Percentiles rank a stretch among this genome's conserved stretches.
Evolutionary conservation across 345 rosid genomes (phyloP).

Genomic region (Brassica nigra): DNA sequence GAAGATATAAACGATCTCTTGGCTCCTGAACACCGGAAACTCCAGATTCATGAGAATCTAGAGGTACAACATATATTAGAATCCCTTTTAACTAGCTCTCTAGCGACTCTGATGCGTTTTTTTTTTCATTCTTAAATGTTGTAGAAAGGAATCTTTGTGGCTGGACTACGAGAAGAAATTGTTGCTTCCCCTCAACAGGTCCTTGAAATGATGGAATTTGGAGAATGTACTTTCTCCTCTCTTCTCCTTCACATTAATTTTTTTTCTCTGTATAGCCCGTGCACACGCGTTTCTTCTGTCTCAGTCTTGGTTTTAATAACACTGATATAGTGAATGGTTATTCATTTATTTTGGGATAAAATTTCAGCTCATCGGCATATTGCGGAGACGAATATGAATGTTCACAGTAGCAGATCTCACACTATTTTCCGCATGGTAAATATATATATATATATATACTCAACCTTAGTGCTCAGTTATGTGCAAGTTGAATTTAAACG

Average conservation of each 20-base stretch:
- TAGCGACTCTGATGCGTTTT: constrained; percentile 2
- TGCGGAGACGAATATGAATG: constrained; percentile 95
- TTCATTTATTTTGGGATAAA: constrained; percentile 18
- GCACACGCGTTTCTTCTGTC: constrained; percentile 14
- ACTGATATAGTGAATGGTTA: constrained; percentile 7
- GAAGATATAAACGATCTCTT: constrained; percentile 91
- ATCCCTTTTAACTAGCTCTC: neutral
- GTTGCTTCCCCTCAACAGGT: constrained; percentile 93
- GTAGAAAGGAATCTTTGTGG: constrained; percentile 91
- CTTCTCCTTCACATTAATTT: neutral
- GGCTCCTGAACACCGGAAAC: constrained; percentile 89
- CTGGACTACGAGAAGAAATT: constrained; percentile 94
- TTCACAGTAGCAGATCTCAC: constrained; percentile 92
- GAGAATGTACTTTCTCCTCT: constrained; percentile 62
- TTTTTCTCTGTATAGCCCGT: neutral
- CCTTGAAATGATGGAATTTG: constrained; percentile 82
- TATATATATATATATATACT: neutral
- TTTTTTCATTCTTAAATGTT: constrained; percentile 18
- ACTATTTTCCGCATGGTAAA: constrained; percentile 97
- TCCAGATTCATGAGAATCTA: constrained; percentile 87
- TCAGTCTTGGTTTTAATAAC: neutral
- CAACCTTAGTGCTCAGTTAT: constrained; percentile 8
- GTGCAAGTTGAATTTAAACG: neutral
- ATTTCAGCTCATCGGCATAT: constrained; percentile 92
- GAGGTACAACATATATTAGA: constrained; percentile 54